phyloP scores from a whole-genome alignment of 495 filamentous ascomycete genomes.

The Hypoxylon cercidicola region DNA sequence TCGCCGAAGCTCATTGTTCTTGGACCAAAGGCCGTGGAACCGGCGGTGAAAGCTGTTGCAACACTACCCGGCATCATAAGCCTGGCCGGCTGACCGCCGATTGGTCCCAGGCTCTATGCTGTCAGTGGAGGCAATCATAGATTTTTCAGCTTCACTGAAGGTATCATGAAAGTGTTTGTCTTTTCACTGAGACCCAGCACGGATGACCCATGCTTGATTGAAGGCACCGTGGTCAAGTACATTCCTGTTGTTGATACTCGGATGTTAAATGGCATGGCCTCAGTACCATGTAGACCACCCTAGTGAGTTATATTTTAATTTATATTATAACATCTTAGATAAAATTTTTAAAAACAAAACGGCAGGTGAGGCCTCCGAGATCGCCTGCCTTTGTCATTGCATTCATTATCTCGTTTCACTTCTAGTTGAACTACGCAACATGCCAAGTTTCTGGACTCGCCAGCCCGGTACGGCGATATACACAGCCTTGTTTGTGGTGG shows the following conservation, averaged over 20 bases:
- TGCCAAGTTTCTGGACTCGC: slow-evolving; percentile 26
- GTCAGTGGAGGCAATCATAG: neutral
- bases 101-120: neutral
- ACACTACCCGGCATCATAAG: neutral
- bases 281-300: too few species aligned
- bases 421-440: slow-evolving; percentile 2
- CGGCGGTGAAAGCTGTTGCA: neutral
- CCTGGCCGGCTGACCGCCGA: neutral
- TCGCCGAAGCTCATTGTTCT: neutral
- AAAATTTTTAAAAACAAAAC: too few species aligned
- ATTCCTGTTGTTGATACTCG: neutral
- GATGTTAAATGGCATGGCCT: neutral
- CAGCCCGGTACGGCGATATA: slow-evolving; percentile 53
- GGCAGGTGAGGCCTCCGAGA: too few species aligned
- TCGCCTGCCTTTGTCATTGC: neutral
- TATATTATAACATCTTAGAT: too few species aligned
- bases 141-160: neutral
- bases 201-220: too few species aligned
- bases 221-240: neutral
- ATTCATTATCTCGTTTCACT: neutral
- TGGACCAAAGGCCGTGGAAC: neutral
- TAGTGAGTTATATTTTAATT: too few species aligned
- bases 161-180: neutral
- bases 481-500: slow-evolving; percentile 39
- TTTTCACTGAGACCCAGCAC: neutral